Base-by-base conservation (phyloP, 2,329 filamentous ascomycete genomes). In the Hysterium pulicare region DNA sequence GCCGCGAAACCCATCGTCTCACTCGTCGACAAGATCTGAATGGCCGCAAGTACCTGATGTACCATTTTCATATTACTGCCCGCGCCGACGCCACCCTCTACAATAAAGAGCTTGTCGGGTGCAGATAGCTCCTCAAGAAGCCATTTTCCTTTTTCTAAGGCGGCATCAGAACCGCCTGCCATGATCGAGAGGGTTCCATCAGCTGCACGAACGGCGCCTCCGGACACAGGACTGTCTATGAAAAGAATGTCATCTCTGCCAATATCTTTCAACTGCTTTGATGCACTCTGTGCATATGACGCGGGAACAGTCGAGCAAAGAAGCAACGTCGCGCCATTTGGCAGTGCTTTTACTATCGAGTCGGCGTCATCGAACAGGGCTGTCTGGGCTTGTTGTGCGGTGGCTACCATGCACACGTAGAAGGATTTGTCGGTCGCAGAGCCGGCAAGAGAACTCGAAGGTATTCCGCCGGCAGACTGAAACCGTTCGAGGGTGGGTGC, bases 161-260 rank as follows among this genome's bases (percentile, higher is more conserved):
- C 79, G 2, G 71, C 72, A 1, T 77, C 72, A 0, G 77, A 70
- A 0, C 75, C 83, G 2, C 82, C 81, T 0, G 83, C 83, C 78
- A 90, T 87, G 58, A 90, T 89, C 5, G 83, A 86, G 32, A 90
- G 68, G 0, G 84, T 87, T 3, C 86, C 86, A 37, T 84, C 77
- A 0, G 82, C 83, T 1, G 85, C 85, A 24, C 85, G 75, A 8
- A 76, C 72, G 0, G 82, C 79, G 1, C 86, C 86, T 0, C 86
- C 86, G 0, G 83, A 87, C 0, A 90, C 86, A 0, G 86, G 86
- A 17, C 78, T 77, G 63, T 89, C 86, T 38, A 90, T 76, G 39
- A 89, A 76, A 38, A 73, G 70, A 22, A 90, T 74, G 57, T 90
- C 86, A 2, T 66, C 61, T 5, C 85, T 73, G 9, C 78, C 78